A percentile compares a stretch with the other conserved stretches of the same genome.
Conservation (phyloP, 2,329 filamentous ascomycete genomes). For the Macrophomina tecta region DNA sequence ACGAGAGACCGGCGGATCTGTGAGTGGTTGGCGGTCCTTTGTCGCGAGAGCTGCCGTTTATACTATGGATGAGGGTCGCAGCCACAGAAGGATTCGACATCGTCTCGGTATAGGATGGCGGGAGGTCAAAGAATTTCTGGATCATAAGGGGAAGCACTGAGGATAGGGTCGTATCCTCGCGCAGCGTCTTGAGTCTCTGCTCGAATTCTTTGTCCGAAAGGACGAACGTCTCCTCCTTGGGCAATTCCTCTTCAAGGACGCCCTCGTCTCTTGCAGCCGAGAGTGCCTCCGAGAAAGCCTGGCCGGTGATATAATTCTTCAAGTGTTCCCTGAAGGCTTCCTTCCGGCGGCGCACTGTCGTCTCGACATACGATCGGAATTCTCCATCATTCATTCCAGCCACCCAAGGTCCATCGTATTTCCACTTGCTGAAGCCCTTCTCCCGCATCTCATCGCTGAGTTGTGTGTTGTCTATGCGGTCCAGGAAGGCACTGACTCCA, state of each 20-base stretch:
- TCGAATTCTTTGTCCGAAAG: constrained; percentile 38
- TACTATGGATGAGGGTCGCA: not conserved
- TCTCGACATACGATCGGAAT: constrained; percentile 39
- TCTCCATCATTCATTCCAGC: constrained; percentile 59
- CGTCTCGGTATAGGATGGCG: constrained; percentile 38
- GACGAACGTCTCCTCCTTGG: constrained; percentile 37
- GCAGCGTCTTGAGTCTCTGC: constrained; percentile 44
- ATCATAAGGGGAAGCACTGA: constrained; percentile 60
- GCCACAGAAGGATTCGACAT: not conserved
- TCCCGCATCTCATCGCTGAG: constrained; percentile 31
- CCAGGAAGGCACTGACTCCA: constrained; percentile 48
- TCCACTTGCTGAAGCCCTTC: constrained; percentile 52
- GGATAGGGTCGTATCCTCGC: constrained; percentile 57
- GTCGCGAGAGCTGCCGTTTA: not conserved
- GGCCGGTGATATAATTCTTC: constrained; percentile 23
- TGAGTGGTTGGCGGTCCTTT: constrained; percentile 61
- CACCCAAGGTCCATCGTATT: constrained; percentile 65
- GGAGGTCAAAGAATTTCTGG: constrained; percentile 63
- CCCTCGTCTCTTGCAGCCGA: not conserved
- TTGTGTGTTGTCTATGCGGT: constrained; percentile 52
- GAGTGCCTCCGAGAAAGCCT: not conserved
- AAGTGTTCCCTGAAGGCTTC: constrained; percentile 38
- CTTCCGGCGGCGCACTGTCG: not conserved
- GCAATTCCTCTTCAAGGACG: not conserved
- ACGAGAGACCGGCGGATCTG: constrained; percentile 68